Evolutionary conservation across 306 rosid species (phyloP), one percentile per base, ranked within the genome.

Genomic region (Glycine latifolia): DNA sequence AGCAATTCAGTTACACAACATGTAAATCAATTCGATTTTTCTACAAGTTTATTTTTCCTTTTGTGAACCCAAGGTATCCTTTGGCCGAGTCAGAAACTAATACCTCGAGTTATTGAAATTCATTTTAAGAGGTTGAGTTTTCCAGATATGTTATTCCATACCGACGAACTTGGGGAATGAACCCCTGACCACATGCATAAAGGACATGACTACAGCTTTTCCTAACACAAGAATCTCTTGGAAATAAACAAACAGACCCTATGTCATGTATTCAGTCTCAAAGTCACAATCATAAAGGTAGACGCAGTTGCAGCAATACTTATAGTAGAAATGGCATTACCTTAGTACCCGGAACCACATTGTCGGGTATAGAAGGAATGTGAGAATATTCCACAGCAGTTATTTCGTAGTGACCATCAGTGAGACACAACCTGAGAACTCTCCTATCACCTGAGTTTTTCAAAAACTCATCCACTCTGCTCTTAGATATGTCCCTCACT

Each of bases 321-420:
- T 6, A 43, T n/a, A 39, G 62, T 50, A 48, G 7, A 39, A 83
- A 77, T 7, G 47, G 53, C 17, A 73, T 10, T 89, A 91, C 99
- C 97, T 95, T 95, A 59, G 97, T 91, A 15, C 99, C 98, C 7
- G 98, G 98, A 84, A 91, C 86, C 46, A 93, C 83, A 75, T 82
- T 84, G 33, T 89, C 94, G 0, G 89, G 90, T 15, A 91, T 73
- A 37, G 86, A 79, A 3, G 98, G 90, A 35, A 93, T 73, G 77
- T 89, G 89, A 48, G 89, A 75, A 70, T 84, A 93, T 88, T 95
- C 97, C 62, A 93, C 66, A 54, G 94, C 97, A 73, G 93, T 88
- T 55, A 93, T 88, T 83, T 91, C 97, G n/a, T 86, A 47, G 71
- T 90, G 84, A 52, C 99, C 97, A 90, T 95, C 94, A 0, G 97